Evolutionary conservation across 2,329 filamentous ascomycete species (phyloP).

Genomic region (Phyllosticta capitalensis): DNA sequence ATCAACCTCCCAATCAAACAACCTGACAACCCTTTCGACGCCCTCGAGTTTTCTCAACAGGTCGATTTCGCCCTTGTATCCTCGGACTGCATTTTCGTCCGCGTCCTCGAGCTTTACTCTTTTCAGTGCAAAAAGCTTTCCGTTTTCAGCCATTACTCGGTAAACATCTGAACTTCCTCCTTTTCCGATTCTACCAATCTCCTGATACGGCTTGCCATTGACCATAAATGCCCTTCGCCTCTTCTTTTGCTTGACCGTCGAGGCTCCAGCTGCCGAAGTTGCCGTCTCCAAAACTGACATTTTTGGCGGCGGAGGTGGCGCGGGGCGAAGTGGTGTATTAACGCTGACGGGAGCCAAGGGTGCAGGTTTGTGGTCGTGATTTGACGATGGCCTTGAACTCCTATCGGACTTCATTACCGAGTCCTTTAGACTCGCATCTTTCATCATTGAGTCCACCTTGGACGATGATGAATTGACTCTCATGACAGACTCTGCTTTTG

Average conservation of each 20-base stretch:
- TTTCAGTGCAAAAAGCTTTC: constrained; percentile 90
- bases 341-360: constrained; percentile 46
- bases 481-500: constrained; percentile 5
- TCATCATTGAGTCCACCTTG: constrained; percentile 20
- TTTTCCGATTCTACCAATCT: constrained; percentile 81
- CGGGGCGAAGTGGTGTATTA: constrained; percentile 69
- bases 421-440: constrained; percentile 7
- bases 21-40: constrained; percentile 79
- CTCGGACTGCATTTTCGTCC: constrained; percentile 71
- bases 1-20: constrained; percentile 91
- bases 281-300: constrained; percentile 95
- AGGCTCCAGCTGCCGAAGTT: constrained; percentile 71
- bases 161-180: constrained; percentile 94
- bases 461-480: not conserved
- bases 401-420: constrained; percentile 16
- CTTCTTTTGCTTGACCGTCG: constrained; percentile 65
- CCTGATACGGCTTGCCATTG: constrained; percentile 84
- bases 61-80: constrained; percentile 94
- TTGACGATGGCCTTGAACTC: constrained; percentile 1
- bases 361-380: constrained; percentile 30
- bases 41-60: constrained; percentile 71
- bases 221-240: constrained; percentile 77
- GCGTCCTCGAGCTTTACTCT: constrained; percentile 83
- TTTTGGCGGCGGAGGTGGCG: constrained; percentile 70
- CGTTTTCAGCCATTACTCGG: constrained; percentile 92